Base-by-base conservation (phyloP, 2,329 filamentous ascomycete species). In the Thermothelomyces thermophilus region DNA sequence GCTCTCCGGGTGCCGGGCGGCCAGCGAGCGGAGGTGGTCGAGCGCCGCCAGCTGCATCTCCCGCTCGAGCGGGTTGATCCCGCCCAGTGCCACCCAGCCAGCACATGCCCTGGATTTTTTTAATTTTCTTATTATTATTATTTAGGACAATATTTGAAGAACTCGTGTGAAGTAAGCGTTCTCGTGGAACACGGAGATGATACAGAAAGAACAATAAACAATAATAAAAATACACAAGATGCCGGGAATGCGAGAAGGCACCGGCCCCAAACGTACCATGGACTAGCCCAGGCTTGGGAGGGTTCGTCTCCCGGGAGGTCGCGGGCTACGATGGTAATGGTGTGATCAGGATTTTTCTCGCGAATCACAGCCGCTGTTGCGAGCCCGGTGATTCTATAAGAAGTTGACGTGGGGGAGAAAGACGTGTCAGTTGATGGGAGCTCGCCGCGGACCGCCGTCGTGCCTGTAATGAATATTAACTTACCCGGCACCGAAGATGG, bases 321-420 rank as follows among this genome's bases (percentile, higher is more conserved):
- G 19, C 59, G 53, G 10, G 63, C 66, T 16, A 65, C 56, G 31
- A 68, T 62, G n/a, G 64, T 68, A 14, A 67, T 51, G 10, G 59
- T 53, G 52, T 63, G 26, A 19, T 28, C 34, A 13, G 44, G 35
- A 58, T 20, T 17, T 35, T 59, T 41, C 24, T 51, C 41, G 7
- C 63, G 55, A 19, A 68, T 58, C 10, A 48, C 53, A 43, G 47
- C 54, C 19, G 65, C 66, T 5, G 60, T 62, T 5, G 61, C 49
- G 54, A 68, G 57, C 46, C 47, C 47, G 13, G 48, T 46, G 10
- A 55, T 53, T 6, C 53, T 55, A n/a, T n/a, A n/a, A 31, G 10
- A 10, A n/a, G 8, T 16, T 16, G n/a, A 17, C 6, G 35, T 5
- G 26, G 24, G 19, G 20, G 41, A 47, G 26, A 49, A 39, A 24